A percentile compares a stretch with the other conserved stretches of the same genome.
Conservation (phyloP, 495 filamentous ascomycete genomes). For the Aspergillus diversus region DNA sequence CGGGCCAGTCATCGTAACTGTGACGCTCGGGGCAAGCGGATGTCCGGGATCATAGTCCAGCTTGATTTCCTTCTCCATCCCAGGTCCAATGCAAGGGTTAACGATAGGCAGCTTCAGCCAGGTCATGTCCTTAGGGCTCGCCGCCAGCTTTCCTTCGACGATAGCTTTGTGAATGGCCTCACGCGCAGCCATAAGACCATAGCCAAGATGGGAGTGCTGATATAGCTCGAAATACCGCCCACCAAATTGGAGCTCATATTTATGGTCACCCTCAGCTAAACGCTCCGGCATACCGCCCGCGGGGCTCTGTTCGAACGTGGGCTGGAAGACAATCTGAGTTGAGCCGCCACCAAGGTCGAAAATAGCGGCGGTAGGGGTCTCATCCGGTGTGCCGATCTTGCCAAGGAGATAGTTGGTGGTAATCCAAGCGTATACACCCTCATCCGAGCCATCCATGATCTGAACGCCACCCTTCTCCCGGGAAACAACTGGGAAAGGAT, state of each 20-base stretch:
- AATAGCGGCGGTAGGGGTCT: slow-evolving; percentile 86
- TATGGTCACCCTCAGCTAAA: slow-evolving; percentile 89
- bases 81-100: slow-evolving; percentile 88
- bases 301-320: slow-evolving; percentile 78
- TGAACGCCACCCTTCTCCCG: slow-evolving; percentile 81
- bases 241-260: slow-evolving; percentile 89
- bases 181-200: slow-evolving; percentile 93
- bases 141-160: slow-evolving; percentile 61
- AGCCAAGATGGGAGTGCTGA: slow-evolving; percentile 97
- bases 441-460: slow-evolving; percentile 95
- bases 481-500: slow-evolving; percentile 92
- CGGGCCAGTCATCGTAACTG: slow-evolving; percentile 90
- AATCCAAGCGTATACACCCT: slow-evolving; percentile 99
- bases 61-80: slow-evolving; percentile 69
- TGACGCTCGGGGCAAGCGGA: slow-evolving; percentile 59
- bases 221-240: slow-evolving; percentile 92
- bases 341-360: slow-evolving; percentile 97
- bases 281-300: slow-evolving; percentile 86
- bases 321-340: slow-evolving; percentile 97
- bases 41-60: slow-evolving; percentile 67
- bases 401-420: slow-evolving; percentile 97
- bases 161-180: slow-evolving; percentile 78
- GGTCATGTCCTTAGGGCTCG: slow-evolving; percentile 50
- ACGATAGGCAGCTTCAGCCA: slow-evolving; percentile 66
- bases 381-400: slow-evolving; percentile 92